These are phyloP conservation scores for Dioszegia crocea DNA, from an alignment of 768 basidiomycete genomes.

Conservation along the genomic window DNA sequence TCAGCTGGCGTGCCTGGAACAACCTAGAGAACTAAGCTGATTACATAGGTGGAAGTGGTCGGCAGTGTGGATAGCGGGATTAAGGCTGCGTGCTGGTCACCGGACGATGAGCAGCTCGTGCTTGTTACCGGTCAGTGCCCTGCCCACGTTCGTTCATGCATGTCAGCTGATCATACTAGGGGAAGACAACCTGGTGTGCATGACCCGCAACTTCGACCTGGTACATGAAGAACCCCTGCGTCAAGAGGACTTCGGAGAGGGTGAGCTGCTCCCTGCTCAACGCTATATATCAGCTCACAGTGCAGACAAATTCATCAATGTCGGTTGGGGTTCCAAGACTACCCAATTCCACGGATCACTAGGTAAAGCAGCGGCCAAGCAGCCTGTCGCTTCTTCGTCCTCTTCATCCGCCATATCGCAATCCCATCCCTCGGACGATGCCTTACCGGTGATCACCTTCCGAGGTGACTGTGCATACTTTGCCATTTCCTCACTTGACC, in stretches of 20 bases:
- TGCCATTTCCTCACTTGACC: conserved; percentile 70
- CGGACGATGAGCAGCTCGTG: conserved; percentile 81
- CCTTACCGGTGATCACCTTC: conserved; percentile 74
- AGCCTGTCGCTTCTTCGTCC: conserved; percentile 49
- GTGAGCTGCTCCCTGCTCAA: conserved; percentile 48
- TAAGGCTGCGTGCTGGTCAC: conserved; percentile 77
- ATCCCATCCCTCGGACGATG: conserved; percentile 65
- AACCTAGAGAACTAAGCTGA: neutral
- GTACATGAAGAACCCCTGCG: conserved; percentile 73
- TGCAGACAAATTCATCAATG: conserved; percentile 81
- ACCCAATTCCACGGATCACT: conserved; percentile 97
- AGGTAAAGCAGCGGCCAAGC: conserved; percentile 74
- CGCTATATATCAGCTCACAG: neutral
- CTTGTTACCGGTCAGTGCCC: conserved; percentile 67
- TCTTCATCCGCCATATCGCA: conserved; percentile 53
- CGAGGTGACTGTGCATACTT: conserved; percentile 89
- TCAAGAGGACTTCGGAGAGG: conserved; percentile 78
- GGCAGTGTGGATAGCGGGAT: conserved; percentile 84
- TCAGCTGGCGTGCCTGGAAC: conserved; percentile 41
- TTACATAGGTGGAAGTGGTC: conserved; percentile 65
- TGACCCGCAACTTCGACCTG: conserved; percentile 85
- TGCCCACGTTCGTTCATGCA: neutral
- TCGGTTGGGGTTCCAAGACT: conserved; percentile 95
- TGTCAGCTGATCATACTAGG: conserved; percentile 51
- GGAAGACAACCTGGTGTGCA: conserved; percentile 74